Base-by-base conservation (phyloP, 768 basidiomycete genomes). In the Coprinopsis sp. region DNA sequence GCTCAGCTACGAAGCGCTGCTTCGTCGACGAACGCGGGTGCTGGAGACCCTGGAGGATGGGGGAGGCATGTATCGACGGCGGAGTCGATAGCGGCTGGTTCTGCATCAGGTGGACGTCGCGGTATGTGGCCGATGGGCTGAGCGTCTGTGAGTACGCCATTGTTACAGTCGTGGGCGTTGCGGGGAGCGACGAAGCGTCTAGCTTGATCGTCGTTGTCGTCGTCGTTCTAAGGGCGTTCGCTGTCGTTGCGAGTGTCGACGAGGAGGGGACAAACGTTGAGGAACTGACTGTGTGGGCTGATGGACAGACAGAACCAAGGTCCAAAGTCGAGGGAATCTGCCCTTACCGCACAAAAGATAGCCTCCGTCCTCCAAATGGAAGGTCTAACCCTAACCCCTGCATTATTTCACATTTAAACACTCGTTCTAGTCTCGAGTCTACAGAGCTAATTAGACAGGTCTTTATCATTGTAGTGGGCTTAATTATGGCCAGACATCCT, bases 1-100 rank as follows among this genome's bases (percentile, higher is more conserved):
- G 82, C 60, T 92, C 89, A 22, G 73, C 69, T 54, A 79, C 71
- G 74, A 90, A 87, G 47, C 79, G 80, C 59, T 84, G 80, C 57
- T 78, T 73, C 61, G 72, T 62, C 50, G 60, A 59, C 58, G 67
- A 69, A 39, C 73, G 59, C 37, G 70, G 72, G 41, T 58, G 60
- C 37, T 65, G 69, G 41, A 64, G 59, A 46, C 67, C 33, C 39
- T 37, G 65, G 44, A 63, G 58, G 24, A 64, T 54, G 14, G 48
- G 48, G 16, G 62, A 42, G 25, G 59, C 38, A 52, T 65, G 63
- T 19, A 33, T 14, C n/a, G 40, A 41, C 14, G 47, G 34, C 30
- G 27, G 41, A 21, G 47, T 36, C 47, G 47, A 36, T 21, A 37
- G 19, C 33, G 23, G 40, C 33, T 49, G 48, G 33, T n/a, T 43